Conservation (phyloP, 306 rosid genomes). For the Nissolia schottii region DNA sequence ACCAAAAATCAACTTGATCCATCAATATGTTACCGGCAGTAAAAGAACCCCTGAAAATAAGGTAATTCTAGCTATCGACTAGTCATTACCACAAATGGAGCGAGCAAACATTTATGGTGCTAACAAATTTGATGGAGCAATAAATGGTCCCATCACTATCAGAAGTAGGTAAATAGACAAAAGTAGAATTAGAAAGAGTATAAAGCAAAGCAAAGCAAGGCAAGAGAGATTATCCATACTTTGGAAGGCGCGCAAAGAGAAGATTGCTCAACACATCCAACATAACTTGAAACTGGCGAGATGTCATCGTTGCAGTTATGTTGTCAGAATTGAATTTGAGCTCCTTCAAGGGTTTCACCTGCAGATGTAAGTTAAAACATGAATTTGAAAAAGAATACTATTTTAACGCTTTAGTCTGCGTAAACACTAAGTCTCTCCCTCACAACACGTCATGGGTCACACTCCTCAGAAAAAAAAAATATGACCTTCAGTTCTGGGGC, state of each 20-base stretch:
- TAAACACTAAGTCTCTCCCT: too few species aligned
- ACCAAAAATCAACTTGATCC: not conserved
- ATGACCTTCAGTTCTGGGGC: slow-evolving; percentile 82
- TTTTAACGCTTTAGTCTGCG: too few species aligned
- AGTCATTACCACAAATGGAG: not conserved
- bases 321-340: slow-evolving; percentile 79
- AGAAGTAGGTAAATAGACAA: slow-evolving; percentile 1
- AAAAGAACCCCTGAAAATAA: not conserved
- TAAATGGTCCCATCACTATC: not conserved
- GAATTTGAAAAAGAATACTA: not conserved
- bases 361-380: slow-evolving; percentile 30
- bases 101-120: not conserved
- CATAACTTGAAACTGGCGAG: slow-evolving; percentile 98
- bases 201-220: too few species aligned
- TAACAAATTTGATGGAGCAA: slow-evolving; percentile 7
- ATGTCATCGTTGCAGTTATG: slow-evolving; percentile 91
- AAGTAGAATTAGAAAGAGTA: slow-evolving; percentile 2
- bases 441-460: too few species aligned
- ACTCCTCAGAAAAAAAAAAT: not conserved
- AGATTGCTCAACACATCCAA: slow-evolving; percentile 84
- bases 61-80: not conserved
- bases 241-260: slow-evolving; percentile 87
- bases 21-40: not conserved
- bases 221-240: slow-evolving; percentile 48
- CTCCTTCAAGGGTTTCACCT: slow-evolving; percentile 98